Evolutionary conservation across 148 eudicot species (phyloP), one percentile per base, ranked within the genome.

Genomic region (Camellia granthamiana): DNA sequence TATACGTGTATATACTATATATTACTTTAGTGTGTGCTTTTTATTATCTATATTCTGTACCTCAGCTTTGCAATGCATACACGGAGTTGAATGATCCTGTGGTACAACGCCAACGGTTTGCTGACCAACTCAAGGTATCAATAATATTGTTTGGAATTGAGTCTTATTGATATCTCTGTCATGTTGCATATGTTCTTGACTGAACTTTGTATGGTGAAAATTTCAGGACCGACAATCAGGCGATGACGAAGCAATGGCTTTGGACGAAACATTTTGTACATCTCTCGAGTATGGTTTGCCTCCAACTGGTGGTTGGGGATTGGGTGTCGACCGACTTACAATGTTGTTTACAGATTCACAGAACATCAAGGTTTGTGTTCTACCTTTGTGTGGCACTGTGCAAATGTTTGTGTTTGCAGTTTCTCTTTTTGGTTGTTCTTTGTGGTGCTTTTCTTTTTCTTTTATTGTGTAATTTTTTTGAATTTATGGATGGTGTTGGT

Each of bases 171-270:
- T 49, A 49, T 49, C 52, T 49, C 52, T 4, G 52, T 49, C 52
- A 49, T 49, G 52, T 49, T 49, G 1, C 23, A 15, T 38, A 18
- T 67, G 46, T 59, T 56, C 52, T 61, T 38, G 60, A 19, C 38
- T 65, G n/a, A 43, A 61, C 10, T 2, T 82, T 56, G 42, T 74
- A 76, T 54, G 60, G 42, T 3, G 16, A 7, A 16, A 67, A 16
- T 83, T 88, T 74, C 90, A 95, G 99, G 99, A 95, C 84, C 92
- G 97, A 43, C 93, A 88, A 80, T 92, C 94, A 3, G 99, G 99
- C 18, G 99, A 95, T 86, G 97, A 95, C 78, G 98, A 95, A 89
- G 98, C 98, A 30, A 95, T 95, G 98, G 97, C 92, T 69, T 84
- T 93, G 85, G 98, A 95, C 79, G 98, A 95, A 83, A 89, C 98